Evolutionary conservation across 1,139 yeast genomes (phyloP).

Genomic region (Meyerozyma athensensis): DNA sequence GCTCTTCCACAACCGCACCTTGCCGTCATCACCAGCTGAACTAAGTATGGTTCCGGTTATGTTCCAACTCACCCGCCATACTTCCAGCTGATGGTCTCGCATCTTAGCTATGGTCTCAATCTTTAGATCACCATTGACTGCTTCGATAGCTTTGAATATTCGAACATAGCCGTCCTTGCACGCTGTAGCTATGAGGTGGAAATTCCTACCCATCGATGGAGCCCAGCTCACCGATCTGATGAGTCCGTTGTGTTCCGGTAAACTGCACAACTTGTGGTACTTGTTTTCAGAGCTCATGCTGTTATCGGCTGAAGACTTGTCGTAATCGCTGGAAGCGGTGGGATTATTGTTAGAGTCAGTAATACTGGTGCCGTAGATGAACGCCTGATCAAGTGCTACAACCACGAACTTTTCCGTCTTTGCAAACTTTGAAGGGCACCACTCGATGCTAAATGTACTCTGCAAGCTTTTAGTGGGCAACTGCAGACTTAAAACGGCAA

Average conservation of each 20-base stretch:
- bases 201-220: slow-evolving; percentile 89
- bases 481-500: slow-evolving; percentile 54
- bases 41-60: slow-evolving; percentile 87
- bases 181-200: slow-evolving; percentile 88
- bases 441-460: slow-evolving; percentile 78
- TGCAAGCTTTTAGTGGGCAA: slow-evolving; percentile 77
- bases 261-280: slow-evolving; percentile 32
- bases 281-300: slow-evolving; percentile 15
- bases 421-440: slow-evolving; percentile 90
- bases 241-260: slow-evolving; percentile 80
- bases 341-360: slow-evolving; percentile 30
- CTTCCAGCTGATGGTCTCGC: slow-evolving; percentile 82
- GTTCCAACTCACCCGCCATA: slow-evolving; percentile 96
- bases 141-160: slow-evolving; percentile 65
- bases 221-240: slow-evolving; percentile 96
- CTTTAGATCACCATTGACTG: slow-evolving; percentile 27
- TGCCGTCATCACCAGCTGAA: slow-evolving; percentile 95
- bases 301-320: slow-evolving; percentile 10
- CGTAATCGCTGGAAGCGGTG: slow-evolving; percentile 11
- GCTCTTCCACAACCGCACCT: slow-evolving; percentile 86
- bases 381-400: slow-evolving; percentile 84
- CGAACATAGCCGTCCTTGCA: slow-evolving; percentile 92
- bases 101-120: slow-evolving; percentile 36
- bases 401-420: slow-evolving; percentile 73
- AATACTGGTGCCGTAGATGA: slow-evolving; percentile 55